Evolutionary conservation across 2,329 filamentous ascomycete genomes (phyloP), one percentile per base, ranked within the genome.

Genomic region (Trichoderma asperellum): DNA sequence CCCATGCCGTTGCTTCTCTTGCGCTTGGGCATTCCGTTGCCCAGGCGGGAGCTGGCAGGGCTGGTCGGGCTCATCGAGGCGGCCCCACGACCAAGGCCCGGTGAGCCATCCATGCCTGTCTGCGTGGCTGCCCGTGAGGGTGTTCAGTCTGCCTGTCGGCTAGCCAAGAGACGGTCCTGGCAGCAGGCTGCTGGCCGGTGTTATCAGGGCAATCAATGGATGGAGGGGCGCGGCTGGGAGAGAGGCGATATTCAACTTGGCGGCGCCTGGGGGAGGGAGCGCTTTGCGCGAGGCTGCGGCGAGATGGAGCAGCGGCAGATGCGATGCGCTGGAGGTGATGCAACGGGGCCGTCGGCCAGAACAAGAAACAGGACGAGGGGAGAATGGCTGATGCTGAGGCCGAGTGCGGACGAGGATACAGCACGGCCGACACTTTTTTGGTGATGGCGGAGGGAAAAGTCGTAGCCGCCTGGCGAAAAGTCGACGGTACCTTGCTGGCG

Each of bases 1-100:
- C 74, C 83, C 71, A 86, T 78, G 64, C 80, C 83, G 74, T 83
- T 88, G 73, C 86, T 84, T 68, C 81, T 78, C 83, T 91, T 91
- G 76, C 88, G 83, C 82, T 90, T 90, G 71, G 81, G 75, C 68
- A 73, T 76, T 71, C 81, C 83, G 72, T 82, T 84, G 72, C 81
- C 84, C 74, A 84, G 83, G 72, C 85, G 84, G 73, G 83, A 81
- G 77, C 84, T 86, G 75, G 84, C 79, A 70, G 86, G 86, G 77
- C 85, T 87, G 73, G 84, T 87, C 76, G 86, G 86, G 76, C 85
- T 87, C 76, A 83, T 81, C 66, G 84, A 83, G 73, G 81, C 80
- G 72, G 81, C 82, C 77, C 81, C 79, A 74, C 79, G 80, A 76
- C 80, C 80, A 78, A 81, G 78, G 75, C 80, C 80, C 73, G 81